Percentiles rank a stretch among this genome's conserved stretches.
Evolutionary conservation across 352 stramenopile genomes (phyloP).

Genomic region (Globisporangium sylvaticum): DNA sequence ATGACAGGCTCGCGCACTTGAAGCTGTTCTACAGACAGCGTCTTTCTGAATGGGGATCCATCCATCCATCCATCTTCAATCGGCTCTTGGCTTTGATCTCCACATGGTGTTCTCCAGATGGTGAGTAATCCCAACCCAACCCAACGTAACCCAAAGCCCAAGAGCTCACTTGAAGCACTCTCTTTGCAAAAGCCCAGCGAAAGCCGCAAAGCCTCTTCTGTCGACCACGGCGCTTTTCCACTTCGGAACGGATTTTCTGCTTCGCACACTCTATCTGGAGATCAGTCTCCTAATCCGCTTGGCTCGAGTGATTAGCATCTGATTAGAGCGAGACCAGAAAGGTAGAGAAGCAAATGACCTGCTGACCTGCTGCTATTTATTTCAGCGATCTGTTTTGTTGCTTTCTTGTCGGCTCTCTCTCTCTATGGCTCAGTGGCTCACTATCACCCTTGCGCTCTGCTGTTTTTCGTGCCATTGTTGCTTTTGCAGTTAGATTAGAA

Average conservation of each 20-base stretch:
- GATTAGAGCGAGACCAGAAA: not conserved
- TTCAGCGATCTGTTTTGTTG: not conserved
- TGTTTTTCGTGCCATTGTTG: not conserved
- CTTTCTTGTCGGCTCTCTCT: not conserved
- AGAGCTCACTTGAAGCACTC: no score
- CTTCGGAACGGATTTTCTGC: not conserved
- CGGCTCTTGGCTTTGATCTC: no score
- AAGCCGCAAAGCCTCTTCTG: not conserved
- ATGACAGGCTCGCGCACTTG: no score
- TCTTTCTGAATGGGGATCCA: no score
- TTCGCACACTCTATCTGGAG: not conserved
- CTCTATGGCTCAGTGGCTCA: not conserved
- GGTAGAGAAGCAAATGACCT: not conserved
- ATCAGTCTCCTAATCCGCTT: not conserved
- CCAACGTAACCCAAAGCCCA: no score
- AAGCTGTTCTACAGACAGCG: no score
- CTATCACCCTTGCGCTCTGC: not conserved
- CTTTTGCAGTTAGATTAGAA: not conserved
- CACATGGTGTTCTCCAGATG: not conserved
- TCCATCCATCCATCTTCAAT: no score
- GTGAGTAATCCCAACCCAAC: no score
- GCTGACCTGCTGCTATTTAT: not conserved
- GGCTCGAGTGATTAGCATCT: not conserved
- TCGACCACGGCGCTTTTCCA: not conserved
- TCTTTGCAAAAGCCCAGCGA: not conserved